phyloP scores from a whole-genome alignment of 129 eudicot genomes.

The Mikania micrantha region DNA sequence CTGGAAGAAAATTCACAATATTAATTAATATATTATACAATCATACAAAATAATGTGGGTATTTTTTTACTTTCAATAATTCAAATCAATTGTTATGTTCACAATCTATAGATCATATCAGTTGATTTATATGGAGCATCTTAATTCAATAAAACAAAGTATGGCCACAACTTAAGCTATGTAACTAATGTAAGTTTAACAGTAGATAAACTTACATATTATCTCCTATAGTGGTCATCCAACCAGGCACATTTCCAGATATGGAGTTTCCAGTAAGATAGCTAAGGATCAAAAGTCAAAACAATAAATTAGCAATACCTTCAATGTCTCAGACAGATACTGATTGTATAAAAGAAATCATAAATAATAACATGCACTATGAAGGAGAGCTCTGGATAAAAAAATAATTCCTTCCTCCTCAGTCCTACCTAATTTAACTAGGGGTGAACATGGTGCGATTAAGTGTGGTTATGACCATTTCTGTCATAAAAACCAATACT shows the following conservation, averaged over 20 bases:
- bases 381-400: neutral
- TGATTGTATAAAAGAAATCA: neutral
- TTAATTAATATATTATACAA: neutral
- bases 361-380: neutral
- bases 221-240: constrained; percentile 33
- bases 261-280: constrained; percentile 47
- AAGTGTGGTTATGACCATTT: too few species aligned
- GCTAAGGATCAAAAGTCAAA: constrained; percentile 27
- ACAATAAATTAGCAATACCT: constrained; percentile 1
- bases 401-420: neutral
- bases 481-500: too few species aligned
- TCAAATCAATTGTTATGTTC: neutral
- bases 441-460: too few species aligned
- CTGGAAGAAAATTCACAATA: constrained; percentile 6
- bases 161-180: neutral
- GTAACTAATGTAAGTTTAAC: neutral
- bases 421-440: too few species aligned
- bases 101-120: neutral
- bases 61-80: neutral
- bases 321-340: neutral
- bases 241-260: constrained; percentile 38
- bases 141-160: neutral
- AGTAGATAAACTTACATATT: constrained; percentile 29
- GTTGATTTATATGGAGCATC: constrained; percentile 3
- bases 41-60: neutral